Base-by-base conservation (phyloP, 345 rosid species). In the Citropsis articulata region DNA sequence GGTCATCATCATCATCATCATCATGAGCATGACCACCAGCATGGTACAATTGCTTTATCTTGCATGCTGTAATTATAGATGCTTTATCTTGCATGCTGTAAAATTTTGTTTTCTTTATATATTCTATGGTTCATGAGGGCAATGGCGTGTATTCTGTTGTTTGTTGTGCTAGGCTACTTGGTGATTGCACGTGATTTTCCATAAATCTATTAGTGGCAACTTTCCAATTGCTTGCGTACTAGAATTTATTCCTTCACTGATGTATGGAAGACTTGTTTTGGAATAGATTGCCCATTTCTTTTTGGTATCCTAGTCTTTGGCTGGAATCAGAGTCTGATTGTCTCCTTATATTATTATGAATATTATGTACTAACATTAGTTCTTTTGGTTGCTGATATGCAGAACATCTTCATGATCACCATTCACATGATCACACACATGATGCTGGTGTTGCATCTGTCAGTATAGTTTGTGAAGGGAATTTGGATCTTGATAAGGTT, bases 361-460 rank as follows among this genome's bases (percentile, higher is more conserved):
- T 55, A 42, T 36, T 56, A 57, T 33, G 25, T 27, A n/a, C 48
- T 70, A 62, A 42, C 69, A 25, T 53, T 4, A 13, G 18, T 77
- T 55, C 64, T 68, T 28, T 76, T 25, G 73, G 70, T 6, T 65
- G 56, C 73, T 77, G 40, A 62, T 16, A 6, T 81, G 80, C 89
- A 96, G 99, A 89, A 48, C 94, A 90, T 86, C 92, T 92, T 72
- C 87, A 89, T 50, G 81, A 53, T 81, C 89, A 90, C 71, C 98
- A 90, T 82, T 78, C 92, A 27, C 96, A 91, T 79, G 98, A 53
- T 81, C 89, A 90, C 72, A 78, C 92, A 80, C 99, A 94, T 73
- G 99, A 96, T 86, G 97, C 95, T 4, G 95, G 95, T 63, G 95
- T 96, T 84, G 86, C 99, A 78, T 96, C 98, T 40, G 93, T 94